These are phyloP conservation scores for Trichoderma koningiopsis DNA, from an alignment of 2,329 filamentous ascomycete genomes.

Conservation along the genomic window DNA sequence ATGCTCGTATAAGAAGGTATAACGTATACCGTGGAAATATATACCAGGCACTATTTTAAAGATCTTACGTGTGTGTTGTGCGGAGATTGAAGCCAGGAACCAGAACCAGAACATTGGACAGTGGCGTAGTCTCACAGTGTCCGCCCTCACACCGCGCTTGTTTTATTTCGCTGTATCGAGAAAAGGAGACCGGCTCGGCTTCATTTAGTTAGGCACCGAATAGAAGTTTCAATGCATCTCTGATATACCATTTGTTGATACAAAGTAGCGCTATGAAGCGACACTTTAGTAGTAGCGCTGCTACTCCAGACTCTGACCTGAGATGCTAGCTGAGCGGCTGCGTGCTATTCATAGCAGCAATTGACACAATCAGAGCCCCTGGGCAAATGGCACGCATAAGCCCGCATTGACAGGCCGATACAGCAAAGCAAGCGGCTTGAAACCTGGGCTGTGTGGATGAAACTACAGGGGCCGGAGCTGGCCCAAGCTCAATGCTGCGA, in stretches of 20 bases:
- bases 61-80: not conserved
- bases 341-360: not conserved
- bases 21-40: too few relatives aligned
- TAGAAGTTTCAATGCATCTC: not conserved
- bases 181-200: not conserved
- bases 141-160: not conserved
- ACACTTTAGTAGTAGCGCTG: not conserved
- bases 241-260: not conserved
- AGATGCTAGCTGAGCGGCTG: not conserved
- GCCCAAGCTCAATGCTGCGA: not conserved
- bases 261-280: not conserved
- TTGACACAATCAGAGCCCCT: not conserved
- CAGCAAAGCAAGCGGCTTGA: conserved; percentile 5
- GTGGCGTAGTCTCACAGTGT: not conserved
- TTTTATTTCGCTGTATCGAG: not conserved
- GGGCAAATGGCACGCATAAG: conserved; percentile 18
- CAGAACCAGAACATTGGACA: not conserved
- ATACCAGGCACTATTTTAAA: not conserved
- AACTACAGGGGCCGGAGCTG: conserved; percentile 8
- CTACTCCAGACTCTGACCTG: not conserved
- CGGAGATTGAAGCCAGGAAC: not conserved
- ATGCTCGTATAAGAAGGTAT: too few relatives aligned
- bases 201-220: not conserved
- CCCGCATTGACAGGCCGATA: conserved; percentile 16
- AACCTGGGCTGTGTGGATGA: conserved; percentile 18